phyloP scores from a whole-genome alignment of 352 stramenopile genomes.

The Globisporangium polare region DNA sequence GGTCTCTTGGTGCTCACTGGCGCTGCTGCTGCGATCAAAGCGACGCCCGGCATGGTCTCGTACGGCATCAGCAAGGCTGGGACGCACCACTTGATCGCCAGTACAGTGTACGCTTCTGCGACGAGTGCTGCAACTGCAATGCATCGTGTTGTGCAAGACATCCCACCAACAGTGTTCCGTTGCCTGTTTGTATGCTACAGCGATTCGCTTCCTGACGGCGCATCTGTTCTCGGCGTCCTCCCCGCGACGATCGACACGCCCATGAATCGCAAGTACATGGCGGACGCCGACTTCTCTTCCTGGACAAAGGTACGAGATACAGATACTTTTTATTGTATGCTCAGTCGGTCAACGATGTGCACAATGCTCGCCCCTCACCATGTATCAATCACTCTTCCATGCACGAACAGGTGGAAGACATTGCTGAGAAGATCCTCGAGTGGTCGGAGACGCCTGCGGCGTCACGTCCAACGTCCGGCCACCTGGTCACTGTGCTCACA shows the following conservation, averaged over 20 bases:
- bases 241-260: conserved; percentile 85
- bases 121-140: background rate
- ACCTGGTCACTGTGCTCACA: conserved; percentile 71
- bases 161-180: background rate
- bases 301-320: conserved; percentile 60
- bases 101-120: conserved; percentile 52
- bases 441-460: conserved; percentile 42
- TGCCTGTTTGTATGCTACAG: conserved; percentile 17
- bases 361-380: too few relatives aligned
- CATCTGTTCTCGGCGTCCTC: conserved; percentile 63
- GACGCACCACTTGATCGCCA: conserved; percentile 87
- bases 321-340: background rate
- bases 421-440: conserved; percentile 74
- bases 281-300: conserved; percentile 75
- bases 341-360: too few relatives aligned
- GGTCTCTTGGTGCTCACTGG: conserved; percentile 84
- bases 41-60: conserved; percentile 80
- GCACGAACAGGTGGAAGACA: conserved; percentile 48
- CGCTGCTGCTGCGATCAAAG: conserved; percentile 69
- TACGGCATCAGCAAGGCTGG: conserved; percentile 88
- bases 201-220: conserved; percentile 43
- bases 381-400: background rate
- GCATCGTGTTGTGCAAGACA: background rate
- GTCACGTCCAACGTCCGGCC: conserved; percentile 50
- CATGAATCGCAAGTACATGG: conserved; percentile 88